Evolutionary conservation across 495 filamentous ascomycete genomes (phyloP).

Genomic region (Daldinia loculata): DNA sequence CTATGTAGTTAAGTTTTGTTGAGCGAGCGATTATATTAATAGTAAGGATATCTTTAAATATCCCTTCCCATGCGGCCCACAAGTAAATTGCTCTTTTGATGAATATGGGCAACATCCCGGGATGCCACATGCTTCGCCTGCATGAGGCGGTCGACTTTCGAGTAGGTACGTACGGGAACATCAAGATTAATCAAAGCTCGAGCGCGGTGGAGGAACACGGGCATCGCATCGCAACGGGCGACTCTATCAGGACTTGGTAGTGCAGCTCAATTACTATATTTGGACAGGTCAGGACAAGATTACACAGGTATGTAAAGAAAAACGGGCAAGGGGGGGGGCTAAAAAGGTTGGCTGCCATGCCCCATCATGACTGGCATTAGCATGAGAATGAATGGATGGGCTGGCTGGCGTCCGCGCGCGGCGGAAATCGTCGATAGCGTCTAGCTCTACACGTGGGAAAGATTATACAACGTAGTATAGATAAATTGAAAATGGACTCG

Average conservation of each 20-base stretch:
- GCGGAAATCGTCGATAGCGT: conserved; percentile 31
- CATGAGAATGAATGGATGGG: background rate
- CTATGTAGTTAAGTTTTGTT: background rate
- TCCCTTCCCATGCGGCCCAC: conserved; percentile 18
- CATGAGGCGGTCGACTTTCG: conserved; percentile 20
- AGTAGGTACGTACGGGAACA: conserved; percentile 7
- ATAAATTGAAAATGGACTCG: conserved; percentile 21
- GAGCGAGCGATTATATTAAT: background rate
- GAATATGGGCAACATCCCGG: conserved; percentile 32
- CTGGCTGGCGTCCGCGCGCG: conserved; percentile 26
- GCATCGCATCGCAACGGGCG: conserved; percentile 10
- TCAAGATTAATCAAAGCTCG: conserved; percentile 12
- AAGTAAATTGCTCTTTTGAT: conserved; percentile 33
- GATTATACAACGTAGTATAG: conserved; percentile 42
- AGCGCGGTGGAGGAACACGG: background rate
- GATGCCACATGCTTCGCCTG: conserved; percentile 40
- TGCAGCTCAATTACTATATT: conserved; percentile 4
- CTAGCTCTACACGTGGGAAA: conserved; percentile 36
- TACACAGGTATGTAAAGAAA: background rate
- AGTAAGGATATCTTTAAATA: conserved; percentile 19
- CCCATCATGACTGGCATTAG: conserved; percentile 9
- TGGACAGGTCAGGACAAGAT: background rate
- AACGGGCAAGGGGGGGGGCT: background rate
- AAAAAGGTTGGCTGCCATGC: background rate
- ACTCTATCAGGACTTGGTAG: conserved; percentile 5